Evolutionary conservation across 805 yeast species (phyloP), one percentile per base, ranked within the genome.

Genomic region (Metschnikowia cerradonensis): DNA sequence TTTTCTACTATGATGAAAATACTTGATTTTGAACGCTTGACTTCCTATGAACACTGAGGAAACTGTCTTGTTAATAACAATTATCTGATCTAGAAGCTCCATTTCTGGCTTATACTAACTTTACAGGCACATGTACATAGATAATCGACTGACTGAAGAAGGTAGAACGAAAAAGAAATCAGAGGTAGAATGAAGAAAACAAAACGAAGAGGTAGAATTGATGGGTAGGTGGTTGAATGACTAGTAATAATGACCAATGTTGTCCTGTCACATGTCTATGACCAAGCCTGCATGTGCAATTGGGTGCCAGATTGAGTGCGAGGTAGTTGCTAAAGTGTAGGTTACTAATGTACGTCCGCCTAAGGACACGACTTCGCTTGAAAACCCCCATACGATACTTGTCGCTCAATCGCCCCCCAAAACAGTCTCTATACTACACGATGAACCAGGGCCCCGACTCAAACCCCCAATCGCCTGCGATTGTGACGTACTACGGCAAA

Each of bases 401-500:
- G 35, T 36, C 48, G n/a, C 48, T 17, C 22, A 19, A 31, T 17
- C 20, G 15, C 41, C 4, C 3, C 13, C 36, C 45, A 3, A 45
- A 30, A 14, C 38, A 40, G 14, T 31, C 31, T 6, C 33, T 34
- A 4, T 53, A 53, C 41, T 55, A 38, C 40, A 43, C 49, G 17
- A 57, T 57, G 60, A 43, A 52, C 31, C 45, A 50, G n/a, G 47
- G 41, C 31, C 30, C 50, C 11, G 40, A 20, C 33, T 33, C 40
- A 17, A 36, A 34, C 13, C 32, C 48, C 23, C 46, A 47, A 17
- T 41, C 48, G 20, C 43, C 47, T 8, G 20, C 39, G 13, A 49
- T 56, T 34, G 61, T 58, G 31, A 59, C 64, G 22, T 71, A 71
- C 53, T 80, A 73, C 57, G 77, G 81, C 19, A 76, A 76, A 14